phyloP scores from a whole-genome alignment of 805 yeast genomes.

The Groenewaldozyma salmanticensis region DNA sequence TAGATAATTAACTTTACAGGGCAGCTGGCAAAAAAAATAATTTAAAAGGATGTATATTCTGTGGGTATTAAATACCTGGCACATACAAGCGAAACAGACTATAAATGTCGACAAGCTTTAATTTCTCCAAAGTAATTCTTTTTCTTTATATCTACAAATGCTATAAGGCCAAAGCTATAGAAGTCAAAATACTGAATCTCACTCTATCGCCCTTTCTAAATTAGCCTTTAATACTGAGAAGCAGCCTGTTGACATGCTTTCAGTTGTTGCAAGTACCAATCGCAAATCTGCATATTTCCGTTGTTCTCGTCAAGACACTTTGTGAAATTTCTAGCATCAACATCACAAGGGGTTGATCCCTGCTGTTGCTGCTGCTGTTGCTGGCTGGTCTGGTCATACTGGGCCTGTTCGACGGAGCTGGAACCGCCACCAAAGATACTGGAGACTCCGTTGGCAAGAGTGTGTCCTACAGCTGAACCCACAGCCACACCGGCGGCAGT shows the following conservation, averaged over 20 bases:
- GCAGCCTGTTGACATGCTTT: conserved; percentile 96
- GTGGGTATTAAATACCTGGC: too few species aligned
- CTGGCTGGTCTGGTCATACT: conserved; percentile 35
- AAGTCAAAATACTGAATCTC: too few species aligned
- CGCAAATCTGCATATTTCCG: conserved; percentile 96
- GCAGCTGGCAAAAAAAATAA: too few species aligned
- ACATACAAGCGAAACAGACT: too few species aligned
- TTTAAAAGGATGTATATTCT: too few species aligned
- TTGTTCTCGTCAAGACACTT: conserved; percentile 87
- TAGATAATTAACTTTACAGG: too few species aligned
- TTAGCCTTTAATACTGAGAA: conserved; percentile 63
- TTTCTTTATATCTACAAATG: too few species aligned
- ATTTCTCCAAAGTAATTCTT: too few species aligned
- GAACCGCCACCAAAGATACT: conserved; percentile 79
- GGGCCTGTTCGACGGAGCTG: conserved; percentile 42
- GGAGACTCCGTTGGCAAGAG: conserved; percentile 89
- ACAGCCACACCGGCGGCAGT: conserved; percentile 99
- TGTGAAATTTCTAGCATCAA: conserved; percentile 90
- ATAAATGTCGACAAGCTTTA: too few species aligned
- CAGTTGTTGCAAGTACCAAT: conserved; percentile 92
- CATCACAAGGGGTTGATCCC: conserved; percentile 59
- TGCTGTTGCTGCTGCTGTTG: conserved; percentile 29
- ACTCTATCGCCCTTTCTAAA: too few species aligned
- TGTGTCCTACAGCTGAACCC: conserved; percentile 95
- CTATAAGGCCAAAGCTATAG: too few species aligned